Percentiles rank a stretch among this genome's conserved stretches.
Evolutionary conservation across 1,139 yeast genomes (phyloP).

Genomic region (Pichia sp.): DNA sequence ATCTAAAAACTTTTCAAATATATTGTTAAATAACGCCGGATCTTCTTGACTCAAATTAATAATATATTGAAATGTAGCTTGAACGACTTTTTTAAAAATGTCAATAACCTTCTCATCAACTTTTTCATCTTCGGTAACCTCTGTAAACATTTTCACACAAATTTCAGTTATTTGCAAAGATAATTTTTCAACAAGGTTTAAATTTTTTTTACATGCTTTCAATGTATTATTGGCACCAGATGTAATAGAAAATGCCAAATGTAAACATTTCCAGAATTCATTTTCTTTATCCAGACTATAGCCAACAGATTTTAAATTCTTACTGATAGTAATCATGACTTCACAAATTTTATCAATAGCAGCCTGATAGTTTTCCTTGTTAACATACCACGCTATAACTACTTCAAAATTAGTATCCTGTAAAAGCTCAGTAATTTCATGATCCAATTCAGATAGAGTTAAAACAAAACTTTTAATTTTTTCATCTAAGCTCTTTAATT

Average conservation of each 20-base stretch:
- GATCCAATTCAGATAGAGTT: constrained; percentile 17
- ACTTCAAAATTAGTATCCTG: constrained; percentile 27
- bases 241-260: constrained; percentile 35
- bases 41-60: constrained; percentile 33
- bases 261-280: constrained; percentile 32
- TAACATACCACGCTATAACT: constrained; percentile 24
- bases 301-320: constrained; percentile 12
- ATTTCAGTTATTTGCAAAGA: constrained; percentile 24
- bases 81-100: constrained; percentile 41
- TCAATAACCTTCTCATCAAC: constrained; percentile 20
- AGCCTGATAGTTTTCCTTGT: constrained; percentile 12
- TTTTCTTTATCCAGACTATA: constrained; percentile 6
- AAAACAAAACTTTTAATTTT: constrained; percentile 19
- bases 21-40: constrained; percentile 38
- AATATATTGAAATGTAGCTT: constrained; percentile 45
- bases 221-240: constrained; percentile 18
- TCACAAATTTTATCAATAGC: constrained; percentile 21
- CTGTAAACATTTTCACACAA: constrained; percentile 28
- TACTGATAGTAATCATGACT: constrained; percentile 20
- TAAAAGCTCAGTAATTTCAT: constrained; percentile 28
- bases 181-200: constrained; percentile 22
- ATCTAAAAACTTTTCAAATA: constrained; percentile 46
- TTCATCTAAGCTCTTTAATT: background rate
- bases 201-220: constrained; percentile 1
- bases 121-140: constrained; percentile 18